A percentile compares a stretch with the other conserved stretches of the same genome.
Conservation (phyloP, 208 protist genomes). For the Crithidia sp. region DNA sequence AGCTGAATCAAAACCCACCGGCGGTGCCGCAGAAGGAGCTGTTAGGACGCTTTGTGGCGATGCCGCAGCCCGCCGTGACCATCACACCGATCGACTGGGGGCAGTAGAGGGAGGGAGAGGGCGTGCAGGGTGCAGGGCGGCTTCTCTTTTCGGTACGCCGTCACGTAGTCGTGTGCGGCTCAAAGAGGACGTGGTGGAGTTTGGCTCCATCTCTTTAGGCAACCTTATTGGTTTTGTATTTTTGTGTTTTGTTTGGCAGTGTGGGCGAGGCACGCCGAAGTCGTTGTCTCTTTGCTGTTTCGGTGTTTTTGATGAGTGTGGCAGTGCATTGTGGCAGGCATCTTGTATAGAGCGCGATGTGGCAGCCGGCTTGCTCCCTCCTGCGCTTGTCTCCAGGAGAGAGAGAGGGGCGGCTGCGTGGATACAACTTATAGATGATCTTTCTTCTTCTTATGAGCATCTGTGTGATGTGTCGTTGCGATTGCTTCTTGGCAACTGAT, state of each 20-base stretch:
- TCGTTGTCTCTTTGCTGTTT: no score
- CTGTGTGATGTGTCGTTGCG: background rate
- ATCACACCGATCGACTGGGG: slow-evolving; percentile 79
- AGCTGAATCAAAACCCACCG: slow-evolving; percentile 72
- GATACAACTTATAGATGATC: slow-evolving; percentile 21
- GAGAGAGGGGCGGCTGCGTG: background rate
- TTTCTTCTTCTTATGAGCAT: slow-evolving; percentile 2
- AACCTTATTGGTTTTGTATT: background rate
- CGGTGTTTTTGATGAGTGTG: no score
- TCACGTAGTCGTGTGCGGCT: background rate
- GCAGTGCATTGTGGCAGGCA: background rate
- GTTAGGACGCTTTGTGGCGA: slow-evolving; percentile 85
- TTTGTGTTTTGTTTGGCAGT: background rate
- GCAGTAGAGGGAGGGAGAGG: slow-evolving; percentile 18
- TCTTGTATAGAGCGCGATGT: background rate
- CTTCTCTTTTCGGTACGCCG: background rate
- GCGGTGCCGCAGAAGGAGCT: slow-evolving; percentile 42
- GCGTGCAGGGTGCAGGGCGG: no score
- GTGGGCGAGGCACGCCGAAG: no score
- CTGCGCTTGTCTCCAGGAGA: background rate
- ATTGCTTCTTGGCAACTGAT: background rate
- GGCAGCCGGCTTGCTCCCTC: background rate
- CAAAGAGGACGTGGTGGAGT: no score
- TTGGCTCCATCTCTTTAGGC: no score
- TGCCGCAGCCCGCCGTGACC: slow-evolving; percentile 87